Evolutionary conservation across 140 eudicot species (phyloP).

Genomic region (Cichorium intybus): DNA sequence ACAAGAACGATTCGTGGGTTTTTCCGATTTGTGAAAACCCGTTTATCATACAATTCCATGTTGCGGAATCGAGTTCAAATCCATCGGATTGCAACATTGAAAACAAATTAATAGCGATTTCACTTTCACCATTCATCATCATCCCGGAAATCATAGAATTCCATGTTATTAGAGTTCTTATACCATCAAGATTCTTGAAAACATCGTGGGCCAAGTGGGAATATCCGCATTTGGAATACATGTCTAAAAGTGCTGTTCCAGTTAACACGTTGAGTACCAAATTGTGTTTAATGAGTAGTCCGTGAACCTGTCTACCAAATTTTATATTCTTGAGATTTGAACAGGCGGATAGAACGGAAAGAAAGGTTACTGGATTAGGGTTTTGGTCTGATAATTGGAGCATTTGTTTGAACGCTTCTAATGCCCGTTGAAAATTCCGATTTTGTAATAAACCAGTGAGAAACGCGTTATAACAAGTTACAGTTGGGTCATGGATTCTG

Average conservation of each 20-base stretch:
- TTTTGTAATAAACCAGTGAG: constrained; percentile 66
- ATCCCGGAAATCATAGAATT: constrained; percentile 75
- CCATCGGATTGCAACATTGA: constrained; percentile 45
- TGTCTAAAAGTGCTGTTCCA: constrained; percentile 71
- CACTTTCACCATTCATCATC: constrained; percentile 58
- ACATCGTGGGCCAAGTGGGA: constrained; percentile 51
- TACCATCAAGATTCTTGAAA: constrained; percentile 43
- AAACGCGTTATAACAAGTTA: constrained; percentile 71
- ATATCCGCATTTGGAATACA: constrained; percentile 74
- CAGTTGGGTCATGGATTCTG: constrained; percentile 23
- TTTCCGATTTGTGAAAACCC: constrained; percentile 61
- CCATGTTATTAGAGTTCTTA: constrained; percentile 69
- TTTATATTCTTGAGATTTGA: constrained; percentile 31
- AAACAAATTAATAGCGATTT: constrained; percentile 51
- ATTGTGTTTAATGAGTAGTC: constrained; percentile 38
- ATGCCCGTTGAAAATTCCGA: constrained; percentile 30
- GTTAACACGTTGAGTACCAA: constrained; percentile 36
- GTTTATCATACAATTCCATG: constrained; percentile 85
- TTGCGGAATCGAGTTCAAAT: constrained; percentile 69
- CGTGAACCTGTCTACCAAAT: constrained; percentile 69
- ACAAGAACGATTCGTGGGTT: constrained; percentile 48
- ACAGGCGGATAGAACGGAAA: constrained; percentile 66
- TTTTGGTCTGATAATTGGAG: constrained; percentile 6
- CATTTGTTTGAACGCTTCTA: constrained; percentile 57
- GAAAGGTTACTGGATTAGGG: constrained; percentile 52